Percentiles rank a stretch among this genome's conserved stretches.
phyloP scores from a whole-genome alignment of 495 filamentous ascomycete genomes.

The Aspergillus carlsbadensis region DNA sequence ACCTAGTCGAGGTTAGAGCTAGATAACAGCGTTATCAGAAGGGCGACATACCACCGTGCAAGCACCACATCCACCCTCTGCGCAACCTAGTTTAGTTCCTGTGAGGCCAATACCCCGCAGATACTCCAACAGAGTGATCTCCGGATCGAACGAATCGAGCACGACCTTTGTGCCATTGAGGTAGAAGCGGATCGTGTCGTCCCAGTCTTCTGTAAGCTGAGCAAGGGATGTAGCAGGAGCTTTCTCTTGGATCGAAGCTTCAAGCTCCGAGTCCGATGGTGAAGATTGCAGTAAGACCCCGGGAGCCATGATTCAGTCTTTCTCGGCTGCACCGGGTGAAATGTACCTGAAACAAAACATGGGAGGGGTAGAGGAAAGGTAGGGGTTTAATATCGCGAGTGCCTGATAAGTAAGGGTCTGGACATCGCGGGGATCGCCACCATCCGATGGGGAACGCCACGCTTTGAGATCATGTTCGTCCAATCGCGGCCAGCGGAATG shows the following conservation, averaged over 20 bases:
- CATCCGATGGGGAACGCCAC: conserved; percentile 27
- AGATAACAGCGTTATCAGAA: not conserved
- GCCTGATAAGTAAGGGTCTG: conserved; percentile 5
- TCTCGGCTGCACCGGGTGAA: not conserved
- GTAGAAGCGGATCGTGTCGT: conserved; percentile 77
- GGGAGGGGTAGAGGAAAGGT: not conserved
- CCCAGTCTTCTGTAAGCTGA: conserved; percentile 62
- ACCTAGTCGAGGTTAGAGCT: conserved; percentile 47
- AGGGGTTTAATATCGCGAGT: conserved; percentile 2
- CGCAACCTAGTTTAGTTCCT: conserved; percentile 73
- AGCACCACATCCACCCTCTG: conserved; percentile 94
- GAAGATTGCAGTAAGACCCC: conserved; percentile 43
- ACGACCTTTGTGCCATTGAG: conserved; percentile 92
- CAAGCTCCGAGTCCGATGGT: conserved; percentile 46
- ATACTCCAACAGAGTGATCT: conserved; percentile 91
- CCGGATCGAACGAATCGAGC: conserved; percentile 81
- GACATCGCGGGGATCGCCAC: conserved; percentile 47
- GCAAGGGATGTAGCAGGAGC: conserved; percentile 35
- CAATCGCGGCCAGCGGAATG: conserved; percentile 11
- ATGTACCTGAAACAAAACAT: conserved; percentile 8
- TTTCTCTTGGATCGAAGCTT: conserved; percentile 28
- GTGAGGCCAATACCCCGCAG: conserved; percentile 87
- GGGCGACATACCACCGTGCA: conserved; percentile 74
- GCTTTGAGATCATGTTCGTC: not conserved
- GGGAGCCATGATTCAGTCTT: conserved; percentile 53